These are phyloP conservation scores for Salpingoeca rosetta DNA, from an alignment of 78 protist species.

Conservation along the genomic window DNA sequence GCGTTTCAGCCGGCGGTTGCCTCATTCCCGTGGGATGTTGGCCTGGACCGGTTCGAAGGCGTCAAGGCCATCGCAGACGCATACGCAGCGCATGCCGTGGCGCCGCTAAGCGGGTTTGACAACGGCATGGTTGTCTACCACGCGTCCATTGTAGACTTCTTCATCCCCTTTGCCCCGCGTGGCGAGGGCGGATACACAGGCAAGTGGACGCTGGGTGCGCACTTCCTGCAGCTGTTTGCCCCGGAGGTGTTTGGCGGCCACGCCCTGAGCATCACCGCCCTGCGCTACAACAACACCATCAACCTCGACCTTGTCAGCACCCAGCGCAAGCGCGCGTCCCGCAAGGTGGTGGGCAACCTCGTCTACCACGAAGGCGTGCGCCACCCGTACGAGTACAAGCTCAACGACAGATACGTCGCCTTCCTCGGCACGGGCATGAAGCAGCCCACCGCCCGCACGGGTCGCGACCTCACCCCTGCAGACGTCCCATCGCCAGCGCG, in stretches of 20 bases:
- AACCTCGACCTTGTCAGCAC: neutral
- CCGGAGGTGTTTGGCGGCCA: neutral
- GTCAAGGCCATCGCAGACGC: neutral
- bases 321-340: neutral
- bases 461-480: neutral
- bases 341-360: neutral
- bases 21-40: neutral
- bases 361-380: neutral
- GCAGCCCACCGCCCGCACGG: neutral
- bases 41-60: neutral
- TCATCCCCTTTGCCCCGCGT: neutral
- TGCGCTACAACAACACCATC: neutral
- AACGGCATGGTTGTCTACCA: neutral
- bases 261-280: neutral
- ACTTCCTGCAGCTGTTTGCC: neutral
- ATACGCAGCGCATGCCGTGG: neutral
- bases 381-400: neutral
- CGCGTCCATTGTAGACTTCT: neutral
- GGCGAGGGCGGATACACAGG: neutral
- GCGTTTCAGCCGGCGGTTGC: neutral
- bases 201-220: neutral
- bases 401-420: neutral
- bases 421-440: neutral
- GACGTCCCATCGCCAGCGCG: neutral
- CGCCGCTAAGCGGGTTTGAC: neutral